A percentile compares a stretch with the other conserved stretches of the same genome.
Evolutionary conservation across 1,284 basidiomycete genomes (phyloP).

Genomic region (Mycena citricolor): DNA sequence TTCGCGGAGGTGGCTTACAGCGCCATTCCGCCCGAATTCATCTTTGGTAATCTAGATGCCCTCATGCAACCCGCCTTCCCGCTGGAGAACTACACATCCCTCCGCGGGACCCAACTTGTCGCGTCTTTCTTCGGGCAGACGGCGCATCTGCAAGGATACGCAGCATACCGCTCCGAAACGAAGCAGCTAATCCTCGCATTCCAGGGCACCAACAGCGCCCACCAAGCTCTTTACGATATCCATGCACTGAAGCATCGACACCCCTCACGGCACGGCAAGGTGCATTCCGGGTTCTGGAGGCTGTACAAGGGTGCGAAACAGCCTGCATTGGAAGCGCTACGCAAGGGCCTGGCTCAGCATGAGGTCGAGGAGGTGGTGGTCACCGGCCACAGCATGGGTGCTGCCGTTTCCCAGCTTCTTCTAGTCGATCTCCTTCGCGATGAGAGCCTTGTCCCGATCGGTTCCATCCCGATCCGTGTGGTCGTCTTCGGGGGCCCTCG

Average conservation of each 20-base stretch:
- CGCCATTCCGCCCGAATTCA: conserved; percentile 36
- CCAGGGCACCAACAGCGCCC: conserved; percentile 42
- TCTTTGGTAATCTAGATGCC: conserved; percentile 40
- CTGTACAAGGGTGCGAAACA: conserved; percentile 45
- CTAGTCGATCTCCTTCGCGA: conserved; percentile 44
- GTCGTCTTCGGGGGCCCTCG: conserved; percentile 51
- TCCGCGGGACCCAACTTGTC: conserved; percentile 36
- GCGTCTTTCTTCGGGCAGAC: conserved; percentile 39
- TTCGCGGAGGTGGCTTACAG: conserved; percentile 51
- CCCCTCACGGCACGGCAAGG: conserved; percentile 36
- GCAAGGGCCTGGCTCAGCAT: conserved; percentile 31
- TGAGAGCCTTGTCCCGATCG: conserved; percentile 25
- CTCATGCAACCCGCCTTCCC: conserved; percentile 45
- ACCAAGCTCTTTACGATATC: conserved; percentile 46
- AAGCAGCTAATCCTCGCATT: conserved; percentile 49
- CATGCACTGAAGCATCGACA: conserved; percentile 37
- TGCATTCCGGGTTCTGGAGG: conserved; percentile 55
- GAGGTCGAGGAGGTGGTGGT: conserved; percentile 44
- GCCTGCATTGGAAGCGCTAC: conserved; percentile 33
- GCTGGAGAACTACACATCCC: conserved; percentile 44
- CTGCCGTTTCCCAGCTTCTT: conserved; percentile 46
- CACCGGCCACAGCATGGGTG: conserved; percentile 55
- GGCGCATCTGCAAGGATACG: conserved; percentile 42
- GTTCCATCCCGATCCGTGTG: conserved; percentile 36
- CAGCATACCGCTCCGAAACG: conserved; percentile 40